Base-by-base conservation (phyloP, 2,329 filamentous ascomycete genomes). In the Cryphonectria japonica region DNA sequence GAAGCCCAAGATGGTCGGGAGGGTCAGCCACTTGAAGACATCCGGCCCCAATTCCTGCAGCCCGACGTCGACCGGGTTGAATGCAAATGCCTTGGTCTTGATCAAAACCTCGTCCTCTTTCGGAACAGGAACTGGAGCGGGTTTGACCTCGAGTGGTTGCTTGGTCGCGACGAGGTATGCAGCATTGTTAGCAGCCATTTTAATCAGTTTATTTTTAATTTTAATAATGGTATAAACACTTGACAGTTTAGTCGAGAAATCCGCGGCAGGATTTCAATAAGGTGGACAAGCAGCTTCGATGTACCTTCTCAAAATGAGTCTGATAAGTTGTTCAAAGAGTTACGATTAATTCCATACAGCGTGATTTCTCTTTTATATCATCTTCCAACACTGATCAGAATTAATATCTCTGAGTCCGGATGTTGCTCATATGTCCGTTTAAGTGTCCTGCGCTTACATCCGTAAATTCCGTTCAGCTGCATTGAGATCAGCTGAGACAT, bases 61-160 rank as follows among this genome's bases (percentile, higher is more conserved):
- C 4, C 71, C 67, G 41, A 68, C 74, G 71, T 82, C 80, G 29
- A 80, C 57, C 73, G 76, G 72, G 78, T 81, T 82, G 70, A 81
- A 75, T 13, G 78, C 79, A 22, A 81, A 72, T 39, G 78, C 77
- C 29, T 67, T 69, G 67, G 77, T 79, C 57, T 73, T 75, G 57
- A 81, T 71, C 32, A 80, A 67, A 22, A 80, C 72, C 67, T 79
- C 73, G 14, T 72, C 60, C 1, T 71, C 63, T 0, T 37, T 57
- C 1, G 52, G 54, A 8, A 34, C 34, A 11, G 71, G 71, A 32
- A 71, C 69, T 2, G 67, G 69, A 14, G 46, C 46, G n/a, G 68
- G 50, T 54, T 54, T 63, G 37, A 73, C 26, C 14, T 67, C 59
- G 32, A 73, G 69, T 26, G 69, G 71, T 9, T 59, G 59, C 22